phyloP scores from a whole-genome alignment of 192 early-diverging fungal species.

The Linnemannia hyalina region DNA sequence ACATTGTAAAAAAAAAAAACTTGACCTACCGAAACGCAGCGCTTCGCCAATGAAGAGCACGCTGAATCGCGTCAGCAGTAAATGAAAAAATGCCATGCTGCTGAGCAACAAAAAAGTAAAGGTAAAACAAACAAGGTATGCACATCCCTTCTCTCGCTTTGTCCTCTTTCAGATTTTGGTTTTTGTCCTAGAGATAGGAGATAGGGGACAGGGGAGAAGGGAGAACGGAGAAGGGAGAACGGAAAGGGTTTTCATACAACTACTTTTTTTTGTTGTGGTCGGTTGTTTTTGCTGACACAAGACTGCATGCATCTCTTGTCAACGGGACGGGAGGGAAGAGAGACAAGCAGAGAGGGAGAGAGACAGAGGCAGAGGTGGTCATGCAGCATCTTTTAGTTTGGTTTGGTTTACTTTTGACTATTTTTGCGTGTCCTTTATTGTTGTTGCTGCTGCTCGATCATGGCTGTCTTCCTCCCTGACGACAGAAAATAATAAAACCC shows the following conservation, averaged over 20 bases:
- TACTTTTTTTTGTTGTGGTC: neutral
- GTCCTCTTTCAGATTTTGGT: no score
- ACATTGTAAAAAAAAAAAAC: neutral
- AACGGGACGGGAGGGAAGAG: neutral
- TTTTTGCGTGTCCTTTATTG: neutral
- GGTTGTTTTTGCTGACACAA: conserved; percentile 2
- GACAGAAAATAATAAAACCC: neutral
- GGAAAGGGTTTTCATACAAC: neutral
- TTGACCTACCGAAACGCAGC: neutral
- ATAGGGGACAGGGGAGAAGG: no score
- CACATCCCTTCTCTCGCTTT: no score
- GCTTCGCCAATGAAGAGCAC: conserved; percentile 5
- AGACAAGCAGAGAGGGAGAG: neutral
- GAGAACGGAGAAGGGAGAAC: no score
- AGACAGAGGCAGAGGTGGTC: neutral
- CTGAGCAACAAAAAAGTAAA: no score
- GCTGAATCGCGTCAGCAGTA: neutral
- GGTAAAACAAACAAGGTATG: no score
- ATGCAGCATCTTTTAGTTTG: neutral
- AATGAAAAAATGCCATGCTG: no score
- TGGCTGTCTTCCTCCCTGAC: neutral
- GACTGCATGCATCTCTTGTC: neutral
- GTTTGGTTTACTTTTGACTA: no score
- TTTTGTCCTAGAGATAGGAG: no score
- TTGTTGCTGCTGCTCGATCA: neutral